Base-by-base conservation (phyloP, 768 basidiomycete genomes). In the Suillus fuscotomentosus region DNA sequence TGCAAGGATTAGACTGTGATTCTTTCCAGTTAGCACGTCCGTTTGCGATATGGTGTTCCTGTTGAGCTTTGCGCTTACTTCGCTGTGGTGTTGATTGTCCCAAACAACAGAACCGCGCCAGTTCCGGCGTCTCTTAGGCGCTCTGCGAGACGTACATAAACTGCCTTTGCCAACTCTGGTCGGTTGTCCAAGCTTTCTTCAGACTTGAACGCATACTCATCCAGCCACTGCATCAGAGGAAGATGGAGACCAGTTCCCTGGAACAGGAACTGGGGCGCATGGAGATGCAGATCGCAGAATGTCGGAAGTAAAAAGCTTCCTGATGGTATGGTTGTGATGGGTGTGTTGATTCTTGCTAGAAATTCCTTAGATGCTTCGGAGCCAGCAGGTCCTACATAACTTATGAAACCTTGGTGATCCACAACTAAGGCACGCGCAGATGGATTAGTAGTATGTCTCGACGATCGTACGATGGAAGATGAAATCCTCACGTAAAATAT, bases 221-320 rank as follows among this genome's bases (percentile, higher is more conserved):
- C 82, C 9, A 95, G 82, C 94, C 94, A 94, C 68, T 92, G 76
- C 88, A 94, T 88, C 43, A 95, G 76, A 5, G 93, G 91, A 2
- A 94, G 82, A 73, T 96, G 91, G 5, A 95, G 81, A 0, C 94
- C 94, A 1, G 87, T 93, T 3, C 95, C 95, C 63, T 93, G 89
- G 65, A 94, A 95, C 41, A 95, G 80, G 72, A 91, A 95, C 72
- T 96, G 95, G 1, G 94, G 92, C 0, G 94, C 93, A 72, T 96
- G 94, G 0, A 95, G 81, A 71, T 95, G 94, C 5, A 93, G 80
- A 73, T 95, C 94, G 63, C 84, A 87, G 74, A 94, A 95, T 0
- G 88, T 85, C 2, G 94, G 92, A n/a, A 91, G 67, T 48, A 95
- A 63, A 70, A 95, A 92, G 60, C 78, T 82, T n/a, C 87, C 87